Conservation (phyloP, 2,329 filamentous ascomycete genomes). For the Aureobasidium lini region DNA sequence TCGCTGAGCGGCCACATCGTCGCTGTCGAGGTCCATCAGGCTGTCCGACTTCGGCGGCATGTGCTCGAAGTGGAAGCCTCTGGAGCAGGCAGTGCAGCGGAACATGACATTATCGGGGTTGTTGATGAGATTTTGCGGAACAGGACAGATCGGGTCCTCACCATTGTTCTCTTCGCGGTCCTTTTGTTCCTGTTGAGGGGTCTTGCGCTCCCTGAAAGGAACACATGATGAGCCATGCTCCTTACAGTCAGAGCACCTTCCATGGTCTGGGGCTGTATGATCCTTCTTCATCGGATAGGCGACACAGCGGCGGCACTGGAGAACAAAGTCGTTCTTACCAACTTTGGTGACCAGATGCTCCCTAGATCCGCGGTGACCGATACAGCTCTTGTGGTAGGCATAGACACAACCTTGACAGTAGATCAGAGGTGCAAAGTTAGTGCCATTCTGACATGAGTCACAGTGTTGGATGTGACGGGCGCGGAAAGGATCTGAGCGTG, state of each 20-base stretch:
- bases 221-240: conserved; percentile 59
- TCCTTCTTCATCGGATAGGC: conserved; percentile 63
- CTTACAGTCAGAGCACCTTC: conserved; percentile 64
- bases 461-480: conserved; percentile 63
- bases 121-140: conserved; percentile 61
- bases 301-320: conserved; percentile 86
- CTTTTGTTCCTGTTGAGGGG: conserved; percentile 74
- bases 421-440: conserved; percentile 62
- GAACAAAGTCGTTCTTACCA: conserved; percentile 64
- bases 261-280: conserved; percentile 57
- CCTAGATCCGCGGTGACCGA: conserved; percentile 63
- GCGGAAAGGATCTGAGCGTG: conserved; percentile 59
- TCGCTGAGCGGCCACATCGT: conserved; percentile 51
- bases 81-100: conserved; percentile 68
- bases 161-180: conserved; percentile 71
- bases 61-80: conserved; percentile 79
- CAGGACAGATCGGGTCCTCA: conserved; percentile 63
- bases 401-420: conserved; percentile 87
- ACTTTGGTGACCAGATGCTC: conserved; percentile 92
- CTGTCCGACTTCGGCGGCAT: conserved; percentile 49
- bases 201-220: conserved; percentile 66
- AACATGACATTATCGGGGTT: conserved; percentile 72
- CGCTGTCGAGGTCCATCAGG: conserved; percentile 36
- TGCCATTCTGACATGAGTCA: conserved; percentile 59
- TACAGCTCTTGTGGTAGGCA: conserved; percentile 74